These are phyloP conservation scores for Cardamine occulta DNA, from an alignment of 345 rosid species.

Conservation along the genomic window DNA sequence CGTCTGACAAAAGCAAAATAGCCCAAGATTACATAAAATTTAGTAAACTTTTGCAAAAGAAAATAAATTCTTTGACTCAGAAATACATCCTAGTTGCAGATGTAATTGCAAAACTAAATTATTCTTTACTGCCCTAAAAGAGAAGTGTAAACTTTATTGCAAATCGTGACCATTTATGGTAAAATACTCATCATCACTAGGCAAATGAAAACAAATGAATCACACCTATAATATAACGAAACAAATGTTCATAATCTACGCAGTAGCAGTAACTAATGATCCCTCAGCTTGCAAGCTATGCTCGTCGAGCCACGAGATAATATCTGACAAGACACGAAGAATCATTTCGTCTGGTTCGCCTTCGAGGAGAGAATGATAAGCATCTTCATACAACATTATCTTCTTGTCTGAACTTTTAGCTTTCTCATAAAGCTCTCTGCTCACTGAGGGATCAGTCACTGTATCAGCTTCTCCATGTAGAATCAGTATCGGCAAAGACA, in stretches of 20 bases:
- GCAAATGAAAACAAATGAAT: slow-evolving; percentile 6
- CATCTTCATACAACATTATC: slow-evolving; percentile 64
- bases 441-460: slow-evolving; percentile 90
- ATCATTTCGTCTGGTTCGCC: slow-evolving; percentile 92
- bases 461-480: slow-evolving; percentile 86
- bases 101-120: neutral
- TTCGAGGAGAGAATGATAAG: slow-evolving; percentile 75
- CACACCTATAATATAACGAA: neutral
- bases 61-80: neutral
- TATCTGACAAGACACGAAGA: slow-evolving; percentile 64
- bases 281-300: slow-evolving; percentile 43
- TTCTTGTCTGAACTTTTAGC: slow-evolving; percentile 82
- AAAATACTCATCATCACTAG: neutral
- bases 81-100: neutral
- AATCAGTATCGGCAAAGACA: slow-evolving; percentile 77
- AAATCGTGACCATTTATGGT: neutral
- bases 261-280: neutral
- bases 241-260: slow-evolving; percentile 22
- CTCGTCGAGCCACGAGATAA: slow-evolving; percentile 77
- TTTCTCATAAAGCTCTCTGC: slow-evolving; percentile 77
- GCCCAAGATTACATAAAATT: neutral
- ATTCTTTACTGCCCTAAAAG: neutral
- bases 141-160: neutral
- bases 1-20: neutral
- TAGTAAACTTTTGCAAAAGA: neutral